These are phyloP conservation scores for Globomyces sp. DNA, from an alignment of 371 early-diverging fungal species.

Conservation along the genomic window DNA sequence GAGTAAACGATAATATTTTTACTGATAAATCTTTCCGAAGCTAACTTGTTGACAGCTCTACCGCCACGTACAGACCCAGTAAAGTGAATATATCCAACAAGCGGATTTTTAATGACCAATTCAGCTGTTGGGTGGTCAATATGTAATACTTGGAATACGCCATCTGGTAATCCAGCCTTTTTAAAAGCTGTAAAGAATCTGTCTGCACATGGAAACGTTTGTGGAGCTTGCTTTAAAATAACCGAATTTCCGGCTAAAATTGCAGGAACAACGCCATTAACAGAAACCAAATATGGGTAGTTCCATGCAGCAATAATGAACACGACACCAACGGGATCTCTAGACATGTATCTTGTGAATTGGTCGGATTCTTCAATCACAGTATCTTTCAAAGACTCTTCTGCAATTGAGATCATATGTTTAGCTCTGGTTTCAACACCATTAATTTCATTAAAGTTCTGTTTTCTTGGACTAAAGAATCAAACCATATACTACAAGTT, in stretches of 20 bases:
- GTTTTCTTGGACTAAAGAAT: slow-evolving; percentile 61
- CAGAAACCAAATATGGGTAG: slow-evolving; percentile 60
- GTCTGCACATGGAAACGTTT: slow-evolving; percentile 76
- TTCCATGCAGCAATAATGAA: slow-evolving; percentile 73
- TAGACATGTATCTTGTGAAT: slow-evolving; percentile 64
- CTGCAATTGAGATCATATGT: slow-evolving; percentile 73
- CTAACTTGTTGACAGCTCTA: slow-evolving; percentile 62
- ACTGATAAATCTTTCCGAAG: slow-evolving; percentile 65
- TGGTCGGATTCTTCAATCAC: slow-evolving; percentile 57
- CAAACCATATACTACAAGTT: background rate
- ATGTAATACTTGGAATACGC: slow-evolving; percentile 64
- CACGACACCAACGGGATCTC: slow-evolving; percentile 69
- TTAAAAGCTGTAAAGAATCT: slow-evolving; percentile 62
- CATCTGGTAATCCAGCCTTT: slow-evolving; percentile 69
- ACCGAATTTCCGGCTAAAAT: slow-evolving; percentile 68
- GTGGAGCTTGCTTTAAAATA: slow-evolving; percentile 75
- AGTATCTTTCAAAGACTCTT: slow-evolving; percentile 58
- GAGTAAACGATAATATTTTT: slow-evolving; percentile 14
- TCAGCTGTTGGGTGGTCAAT: slow-evolving; percentile 61
- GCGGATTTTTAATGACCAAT: slow-evolving; percentile 61
- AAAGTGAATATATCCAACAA: slow-evolving; percentile 70
- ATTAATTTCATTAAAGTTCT: slow-evolving; percentile 68
- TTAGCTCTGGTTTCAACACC: slow-evolving; percentile 69
- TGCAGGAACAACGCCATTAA: slow-evolving; percentile 78
- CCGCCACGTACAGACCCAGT: slow-evolving; percentile 82